phyloP scores from a whole-genome alignment of 2,329 filamentous ascomycete species.

The Penicillium sclerotiorum region DNA sequence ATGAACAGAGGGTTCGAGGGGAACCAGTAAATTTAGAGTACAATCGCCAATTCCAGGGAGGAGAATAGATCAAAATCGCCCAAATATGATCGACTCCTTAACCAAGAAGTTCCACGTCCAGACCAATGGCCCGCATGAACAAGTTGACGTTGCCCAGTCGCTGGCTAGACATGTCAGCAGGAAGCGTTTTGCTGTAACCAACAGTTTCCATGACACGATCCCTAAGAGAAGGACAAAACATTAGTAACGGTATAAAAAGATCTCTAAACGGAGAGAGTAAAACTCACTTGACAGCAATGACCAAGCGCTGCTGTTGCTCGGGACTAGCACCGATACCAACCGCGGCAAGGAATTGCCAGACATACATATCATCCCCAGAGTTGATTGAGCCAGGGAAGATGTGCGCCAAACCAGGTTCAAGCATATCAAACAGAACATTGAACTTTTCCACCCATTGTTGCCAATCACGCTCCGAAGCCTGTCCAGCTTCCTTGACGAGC shows the following conservation, averaged over 20 bases:
- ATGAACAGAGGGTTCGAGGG: neutral
- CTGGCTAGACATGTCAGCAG: slow-evolving; percentile 79
- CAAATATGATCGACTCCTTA: slow-evolving; percentile 36
- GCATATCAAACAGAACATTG: slow-evolving; percentile 79
- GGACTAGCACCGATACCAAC: slow-evolving; percentile 91
- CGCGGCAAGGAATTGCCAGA: slow-evolving; percentile 96
- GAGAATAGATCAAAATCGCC: neutral
- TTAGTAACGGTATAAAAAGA: neutral
- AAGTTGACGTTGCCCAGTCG: slow-evolving; percentile 91
- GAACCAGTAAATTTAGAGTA: neutral
- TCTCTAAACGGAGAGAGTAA: neutral
- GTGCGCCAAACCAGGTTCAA: slow-evolving; percentile 80
- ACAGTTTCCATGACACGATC: slow-evolving; percentile 98
- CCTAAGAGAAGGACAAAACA: slow-evolving; percentile 32
- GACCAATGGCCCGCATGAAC: slow-evolving; percentile 98
- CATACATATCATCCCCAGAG: slow-evolving; percentile 88
- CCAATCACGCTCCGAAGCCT: slow-evolving; percentile 72
- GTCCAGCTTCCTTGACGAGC: slow-evolving; percentile 80
- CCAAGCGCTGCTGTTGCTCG: slow-evolving; percentile 91
- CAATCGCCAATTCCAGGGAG: neutral
- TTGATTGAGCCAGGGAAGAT: slow-evolving; percentile 93
- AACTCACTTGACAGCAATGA: slow-evolving; percentile 82
- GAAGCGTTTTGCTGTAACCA: slow-evolving; percentile 81
- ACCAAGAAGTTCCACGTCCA: slow-evolving; percentile 82
- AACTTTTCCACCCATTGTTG: slow-evolving; percentile 83